Evolutionary conservation across 495 filamentous ascomycete species (phyloP), one percentile per base, ranked within the genome.

Genomic region (Cetradonia linearis): DNA sequence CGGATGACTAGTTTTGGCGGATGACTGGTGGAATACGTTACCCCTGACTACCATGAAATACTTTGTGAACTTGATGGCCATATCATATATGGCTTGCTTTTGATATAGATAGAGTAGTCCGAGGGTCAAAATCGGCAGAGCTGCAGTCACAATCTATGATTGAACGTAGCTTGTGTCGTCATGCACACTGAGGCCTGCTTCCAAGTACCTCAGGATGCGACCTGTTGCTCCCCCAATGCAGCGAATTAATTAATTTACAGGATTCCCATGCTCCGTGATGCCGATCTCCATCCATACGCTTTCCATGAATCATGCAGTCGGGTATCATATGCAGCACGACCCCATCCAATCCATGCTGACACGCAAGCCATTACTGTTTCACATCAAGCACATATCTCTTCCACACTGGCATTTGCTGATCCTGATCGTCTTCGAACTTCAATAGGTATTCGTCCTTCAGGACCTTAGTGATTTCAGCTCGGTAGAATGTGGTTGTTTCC

Each of bases 401-500:
- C 54, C 88, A 87, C 3, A 93, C 89, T 52, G 89, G 83, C 74
- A 88, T 83, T 59, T 89, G 86, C 65, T 85, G 85, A 56, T 84
- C 86, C 65, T 88, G 88, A 67, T 91, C 87, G 68, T 95, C 89
- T 69, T 95, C 89, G 61, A 95, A 95, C 62, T 87, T 83, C 62
- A 95, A 75, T 47, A 80, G 73, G 59, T 82, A 85, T 49, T 74
- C 74, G 54, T 82, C 81, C 63, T 84, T 83, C 65, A 86, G 83
- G 59, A 78, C 78, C 0, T 84, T 84, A 77, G 89, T 91, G 20
- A 98, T 92, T 64, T 96, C 91, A 13, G 94, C 93, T 67, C 89
- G 85, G 71, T 99, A 99, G 67, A 99, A 99, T 0, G 92, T 96
- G 2, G 93, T 96, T 11, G 94, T 99, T 59, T 90, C 86, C 0